These are phyloP conservation scores for Alisma plantagoaquatica DNA, from an alignment of 106 monocot species.

Conservation along the genomic window DNA sequence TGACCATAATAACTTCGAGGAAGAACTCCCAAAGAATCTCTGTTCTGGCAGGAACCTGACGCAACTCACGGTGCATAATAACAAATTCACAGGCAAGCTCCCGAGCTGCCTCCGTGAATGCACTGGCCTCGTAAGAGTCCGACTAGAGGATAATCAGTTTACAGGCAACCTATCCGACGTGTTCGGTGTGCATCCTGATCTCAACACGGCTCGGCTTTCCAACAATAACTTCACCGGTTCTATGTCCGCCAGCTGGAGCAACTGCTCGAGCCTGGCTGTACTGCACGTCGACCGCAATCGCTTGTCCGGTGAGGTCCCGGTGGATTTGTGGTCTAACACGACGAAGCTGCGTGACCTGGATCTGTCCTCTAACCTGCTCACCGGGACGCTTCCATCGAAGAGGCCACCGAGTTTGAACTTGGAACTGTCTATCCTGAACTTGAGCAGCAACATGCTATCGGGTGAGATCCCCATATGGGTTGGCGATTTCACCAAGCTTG, in stretches of 20 bases:
- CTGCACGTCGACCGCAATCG: too few species aligned
- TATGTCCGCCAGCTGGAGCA: too few species aligned
- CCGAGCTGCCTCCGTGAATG: slow-evolving; percentile 55
- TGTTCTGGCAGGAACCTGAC: too few species aligned
- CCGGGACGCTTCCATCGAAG: slow-evolving; percentile 4
- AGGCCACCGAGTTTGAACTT: slow-evolving; percentile 39
- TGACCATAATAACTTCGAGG: too few species aligned
- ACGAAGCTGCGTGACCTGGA: too few species aligned
- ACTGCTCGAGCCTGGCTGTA: too few species aligned
- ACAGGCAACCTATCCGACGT: slow-evolving; percentile 49
- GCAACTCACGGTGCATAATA: slow-evolving; percentile 35
- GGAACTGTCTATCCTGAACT: too few species aligned
- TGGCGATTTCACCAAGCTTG: neutral
- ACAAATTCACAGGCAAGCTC: slow-evolving; percentile 46
- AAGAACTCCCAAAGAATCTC: too few species aligned
- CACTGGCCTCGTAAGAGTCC: slow-evolving; percentile 16
- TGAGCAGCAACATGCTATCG: neutral
- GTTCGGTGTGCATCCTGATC: slow-evolving; percentile 25
- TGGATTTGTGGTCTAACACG: slow-evolving; percentile 11
- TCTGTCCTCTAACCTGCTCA: too few species aligned
- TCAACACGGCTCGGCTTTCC: too few species aligned
- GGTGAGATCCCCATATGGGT: slow-evolving; percentile 36
- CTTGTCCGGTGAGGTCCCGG: slow-evolving; percentile 35
- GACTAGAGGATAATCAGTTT: too few species aligned
- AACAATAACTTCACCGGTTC: too few species aligned